These are phyloP conservation scores for Myxozyma vanderwaltii DNA, from an alignment of 805 yeast genomes.

Conservation along the genomic window DNA sequence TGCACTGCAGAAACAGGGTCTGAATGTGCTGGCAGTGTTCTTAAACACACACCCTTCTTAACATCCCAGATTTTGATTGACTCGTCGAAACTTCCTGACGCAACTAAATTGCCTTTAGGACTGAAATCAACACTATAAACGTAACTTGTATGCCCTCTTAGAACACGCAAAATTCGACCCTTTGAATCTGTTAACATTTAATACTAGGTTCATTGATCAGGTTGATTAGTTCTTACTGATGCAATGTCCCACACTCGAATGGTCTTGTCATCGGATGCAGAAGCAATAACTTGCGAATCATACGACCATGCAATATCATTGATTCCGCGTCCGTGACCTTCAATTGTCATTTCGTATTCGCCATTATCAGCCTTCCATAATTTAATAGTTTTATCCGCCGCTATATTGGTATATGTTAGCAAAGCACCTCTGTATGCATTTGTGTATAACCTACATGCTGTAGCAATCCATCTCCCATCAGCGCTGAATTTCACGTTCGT, in stretches of 20 bases:
- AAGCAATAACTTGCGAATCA: slow-evolving; percentile 68
- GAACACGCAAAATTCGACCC: slow-evolving; percentile 42
- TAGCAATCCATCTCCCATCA: slow-evolving; percentile 31
- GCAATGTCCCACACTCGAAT: slow-evolving; percentile 69
- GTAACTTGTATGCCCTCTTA: slow-evolving; percentile 83
- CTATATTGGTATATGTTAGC: neutral
- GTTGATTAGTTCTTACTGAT: slow-evolving; percentile 45
- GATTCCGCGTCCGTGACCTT: slow-evolving; percentile 70
- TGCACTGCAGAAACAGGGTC: slow-evolving; percentile 83
- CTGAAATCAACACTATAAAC: slow-evolving; percentile 73
- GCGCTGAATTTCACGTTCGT: slow-evolving; percentile 22
- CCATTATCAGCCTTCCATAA: slow-evolving; percentile 56
- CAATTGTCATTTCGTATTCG: slow-evolving; percentile 41
- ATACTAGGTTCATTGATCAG: neutral
- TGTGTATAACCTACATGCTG: slow-evolving; percentile 25
- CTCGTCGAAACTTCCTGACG: slow-evolving; percentile 87
- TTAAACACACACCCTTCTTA: slow-evolving; percentile 63
- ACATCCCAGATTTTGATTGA: slow-evolving; percentile 91
- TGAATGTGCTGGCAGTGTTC: slow-evolving; percentile 87
- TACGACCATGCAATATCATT: slow-evolving; percentile 81
- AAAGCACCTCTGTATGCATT: neutral
- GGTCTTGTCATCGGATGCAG: slow-evolving; percentile 85
- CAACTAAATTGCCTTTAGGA: slow-evolving; percentile 71
- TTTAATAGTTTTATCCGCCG: slow-evolving; percentile 55
- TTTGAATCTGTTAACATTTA: neutral